Percentiles rank a stretch among this genome's conserved stretches.
Conservation (phyloP, 106 monocot species). For the Triglochin maritima region DNA sequence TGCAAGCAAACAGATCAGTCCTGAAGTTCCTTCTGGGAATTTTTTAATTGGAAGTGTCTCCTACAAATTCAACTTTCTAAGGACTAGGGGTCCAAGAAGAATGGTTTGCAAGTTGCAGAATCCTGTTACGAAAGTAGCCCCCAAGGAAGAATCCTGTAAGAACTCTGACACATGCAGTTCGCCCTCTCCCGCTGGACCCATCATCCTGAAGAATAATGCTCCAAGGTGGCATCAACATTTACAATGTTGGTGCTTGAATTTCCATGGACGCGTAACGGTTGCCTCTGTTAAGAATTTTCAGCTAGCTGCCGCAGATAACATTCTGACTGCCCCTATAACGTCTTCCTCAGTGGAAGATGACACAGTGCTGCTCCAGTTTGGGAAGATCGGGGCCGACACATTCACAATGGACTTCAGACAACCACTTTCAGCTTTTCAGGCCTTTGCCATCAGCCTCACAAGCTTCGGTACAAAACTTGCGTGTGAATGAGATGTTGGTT, state of each 20-base stretch:
- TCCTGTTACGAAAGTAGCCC: conserved; percentile 2
- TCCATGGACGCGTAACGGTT: conserved; percentile 72
- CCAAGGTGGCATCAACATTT: conserved; percentile 87
- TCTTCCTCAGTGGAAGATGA: conserved; percentile 22
- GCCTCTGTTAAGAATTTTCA: conserved; percentile 89
- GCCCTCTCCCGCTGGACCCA: not conserved
- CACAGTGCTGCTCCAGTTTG: conserved; percentile 59
- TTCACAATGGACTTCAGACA: conserved; percentile 32
- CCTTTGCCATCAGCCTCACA: conserved; percentile 19
- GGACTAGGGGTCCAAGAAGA: conserved; percentile 52
- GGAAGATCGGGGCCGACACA: conserved; percentile 55
- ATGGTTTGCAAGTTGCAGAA: conserved; percentile 35
- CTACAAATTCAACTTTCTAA: conserved; percentile 53
- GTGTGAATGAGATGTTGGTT: conserved; percentile 8
- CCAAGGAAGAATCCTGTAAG: conserved; percentile 1
- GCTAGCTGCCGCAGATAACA: conserved; percentile 27
- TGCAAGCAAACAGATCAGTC: conserved; percentile 54
- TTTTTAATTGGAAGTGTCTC: conserved; percentile 43
- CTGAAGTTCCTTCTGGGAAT: conserved; percentile 39
- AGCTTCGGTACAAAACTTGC: conserved; percentile 20
- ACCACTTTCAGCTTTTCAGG: conserved; percentile 19
- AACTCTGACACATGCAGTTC: not conserved
- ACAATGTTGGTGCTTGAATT: conserved; percentile 92
- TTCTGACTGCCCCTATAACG: conserved; percentile 2
- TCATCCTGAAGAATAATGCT: conserved; percentile 49